A percentile compares a stretch with the other conserved stretches of the same genome.
phyloP scores from a whole-genome alignment of 805 yeast genomes.

The Lachancea fermentati region DNA sequence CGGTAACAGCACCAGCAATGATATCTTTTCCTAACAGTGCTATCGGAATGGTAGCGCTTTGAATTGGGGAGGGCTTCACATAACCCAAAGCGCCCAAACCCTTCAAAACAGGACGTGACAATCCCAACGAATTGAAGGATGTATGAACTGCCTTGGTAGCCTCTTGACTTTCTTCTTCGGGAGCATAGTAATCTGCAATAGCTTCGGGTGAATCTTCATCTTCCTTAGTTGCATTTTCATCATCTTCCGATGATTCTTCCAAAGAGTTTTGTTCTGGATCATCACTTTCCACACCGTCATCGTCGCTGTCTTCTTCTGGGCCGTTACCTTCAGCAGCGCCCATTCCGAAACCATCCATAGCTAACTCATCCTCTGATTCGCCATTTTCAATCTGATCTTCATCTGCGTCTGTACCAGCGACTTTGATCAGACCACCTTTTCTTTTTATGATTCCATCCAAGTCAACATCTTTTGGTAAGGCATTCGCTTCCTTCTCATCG shows the following conservation, averaged over 20 bases:
- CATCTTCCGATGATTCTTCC: conserved; percentile 22
- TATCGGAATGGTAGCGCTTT: conserved; percentile 87
- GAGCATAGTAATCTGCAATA: conserved; percentile 72
- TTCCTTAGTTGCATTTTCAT: conserved; percentile 22
- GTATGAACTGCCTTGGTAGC: conserved; percentile 49
- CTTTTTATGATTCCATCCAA: conserved; percentile 80
- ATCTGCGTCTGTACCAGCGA: conserved; percentile 41
- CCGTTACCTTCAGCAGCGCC: conserved; percentile 31
- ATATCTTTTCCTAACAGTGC: conserved; percentile 92
- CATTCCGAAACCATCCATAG: conserved; percentile 36
- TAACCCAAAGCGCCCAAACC: conserved; percentile 80
- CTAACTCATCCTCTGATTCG: conserved; percentile 31
- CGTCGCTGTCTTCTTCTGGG: conserved; percentile 25
- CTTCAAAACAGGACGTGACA: conserved; percentile 86
- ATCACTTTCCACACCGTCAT: conserved; percentile 27
- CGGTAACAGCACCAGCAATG: conserved; percentile 99
- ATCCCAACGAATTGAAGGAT: conserved; percentile 68
- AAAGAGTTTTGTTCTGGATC: no score
- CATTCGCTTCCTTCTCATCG: conserved; percentile 21
- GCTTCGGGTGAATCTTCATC: conserved; percentile 58
- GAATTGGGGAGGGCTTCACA: conserved; percentile 88
- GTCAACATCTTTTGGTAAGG: conserved; percentile 59
- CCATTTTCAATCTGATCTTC: conserved; percentile 36
- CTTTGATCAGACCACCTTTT: conserved; percentile 69
- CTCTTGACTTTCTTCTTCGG: conserved; percentile 46